Percentiles rank a stretch among this genome's conserved stretches.
These are phyloP conservation scores for Ramaria rubella DNA, from an alignment of 768 basidiomycete species.

Conservation along the genomic window DNA sequence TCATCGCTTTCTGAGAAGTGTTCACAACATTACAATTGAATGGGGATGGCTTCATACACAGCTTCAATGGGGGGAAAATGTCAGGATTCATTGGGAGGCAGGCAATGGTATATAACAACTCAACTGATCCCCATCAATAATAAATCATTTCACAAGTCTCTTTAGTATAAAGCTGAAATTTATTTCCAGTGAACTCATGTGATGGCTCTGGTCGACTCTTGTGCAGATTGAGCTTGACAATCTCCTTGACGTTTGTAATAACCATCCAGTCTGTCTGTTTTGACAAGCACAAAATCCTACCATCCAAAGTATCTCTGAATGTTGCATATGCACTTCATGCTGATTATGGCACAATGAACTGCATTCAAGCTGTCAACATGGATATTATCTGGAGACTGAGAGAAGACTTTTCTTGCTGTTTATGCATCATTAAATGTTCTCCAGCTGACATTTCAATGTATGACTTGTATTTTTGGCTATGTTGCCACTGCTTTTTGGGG, in stretches of 20 bases:
- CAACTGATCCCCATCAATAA: constrained; percentile 16
- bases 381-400: too few relatives aligned
- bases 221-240: constrained; percentile 14
- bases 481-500: too few relatives aligned
- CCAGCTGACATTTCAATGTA: too few relatives aligned
- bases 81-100: constrained; percentile 17
- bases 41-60: constrained; percentile 29
- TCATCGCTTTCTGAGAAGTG: constrained; percentile 23
- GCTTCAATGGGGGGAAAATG: constrained; percentile 29
- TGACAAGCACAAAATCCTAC: constrained; percentile 24
- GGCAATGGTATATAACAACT: constrained; percentile 15
- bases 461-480: too few relatives aligned
- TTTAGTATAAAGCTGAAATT: neutral
- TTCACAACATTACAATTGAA: constrained; percentile 18
- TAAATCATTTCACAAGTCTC: neutral
- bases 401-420: too few relatives aligned
- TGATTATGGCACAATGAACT: neutral
- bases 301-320: neutral
- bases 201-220: constrained; percentile 21
- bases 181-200: neutral
- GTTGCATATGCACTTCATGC: neutral
- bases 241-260: constrained; percentile 20
- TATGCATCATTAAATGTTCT: too few relatives aligned
- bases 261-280: constrained; percentile 22
- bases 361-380: too few relatives aligned